Evolutionary conservation across 371 early-diverging fungal genomes (phyloP).

Genomic region (Neoconidiobolus thromboides): DNA sequence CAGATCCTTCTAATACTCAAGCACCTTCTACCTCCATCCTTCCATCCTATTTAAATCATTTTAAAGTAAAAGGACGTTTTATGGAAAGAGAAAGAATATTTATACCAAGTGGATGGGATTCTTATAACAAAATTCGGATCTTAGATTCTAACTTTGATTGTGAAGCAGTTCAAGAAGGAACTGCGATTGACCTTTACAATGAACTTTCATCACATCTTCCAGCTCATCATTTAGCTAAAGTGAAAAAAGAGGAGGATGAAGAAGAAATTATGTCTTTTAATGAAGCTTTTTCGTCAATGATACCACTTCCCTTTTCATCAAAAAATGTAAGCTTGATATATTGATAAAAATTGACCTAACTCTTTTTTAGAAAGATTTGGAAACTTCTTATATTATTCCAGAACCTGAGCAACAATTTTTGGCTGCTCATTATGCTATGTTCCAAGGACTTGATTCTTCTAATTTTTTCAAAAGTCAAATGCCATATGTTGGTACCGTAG

Average conservation of each 20-base stretch:
- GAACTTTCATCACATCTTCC: conserved; percentile 4
- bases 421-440: neutral
- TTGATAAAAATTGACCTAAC: neutral
- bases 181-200: conserved; percentile 24
- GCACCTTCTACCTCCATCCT: conserved; percentile 11
- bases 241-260: neutral
- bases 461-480: neutral
- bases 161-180: conserved; percentile 27
- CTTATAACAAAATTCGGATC: conserved; percentile 62
- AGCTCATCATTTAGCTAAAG: neutral
- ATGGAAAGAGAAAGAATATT: conserved; percentile 74
- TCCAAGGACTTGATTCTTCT: neutral
- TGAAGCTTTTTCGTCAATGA: neutral
- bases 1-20: conserved; percentile 1
- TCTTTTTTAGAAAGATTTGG: neutral
- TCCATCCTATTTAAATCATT: conserved; percentile 11
- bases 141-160: conserved; percentile 57
- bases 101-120: conserved; percentile 88
- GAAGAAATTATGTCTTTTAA: conserved; percentile 1
- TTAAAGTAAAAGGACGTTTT: conserved; percentile 47
- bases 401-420: conserved; percentile 6
- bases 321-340: neutral
- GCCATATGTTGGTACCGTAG: conserved; percentile 1
- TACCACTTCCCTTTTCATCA: neutral
- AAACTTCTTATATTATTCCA: neutral